Evolutionary conservation across 495 filamentous ascomycete species (phyloP).

Genomic region (Friedmanniomyces simplex): DNA sequence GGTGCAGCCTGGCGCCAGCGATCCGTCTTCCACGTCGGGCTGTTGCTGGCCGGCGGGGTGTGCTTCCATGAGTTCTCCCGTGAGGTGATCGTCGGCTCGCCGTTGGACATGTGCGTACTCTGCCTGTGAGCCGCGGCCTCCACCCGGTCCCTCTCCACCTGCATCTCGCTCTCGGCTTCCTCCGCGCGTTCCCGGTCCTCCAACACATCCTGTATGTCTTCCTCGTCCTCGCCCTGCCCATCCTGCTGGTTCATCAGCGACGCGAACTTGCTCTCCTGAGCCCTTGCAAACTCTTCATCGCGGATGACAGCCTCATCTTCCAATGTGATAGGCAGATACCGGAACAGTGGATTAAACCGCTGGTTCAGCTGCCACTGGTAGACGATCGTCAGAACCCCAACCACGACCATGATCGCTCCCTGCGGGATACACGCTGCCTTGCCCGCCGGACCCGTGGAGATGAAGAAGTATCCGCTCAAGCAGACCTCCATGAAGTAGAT

Average conservation of each 20-base stretch:
- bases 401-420: constrained; percentile 80
- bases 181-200: constrained; percentile 32
- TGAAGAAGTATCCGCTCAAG: constrained; percentile 83
- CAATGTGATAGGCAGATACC: constrained; percentile 86
- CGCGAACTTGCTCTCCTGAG: constrained; percentile 47
- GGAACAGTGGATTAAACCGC: constrained; percentile 78
- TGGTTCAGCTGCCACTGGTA: constrained; percentile 75
- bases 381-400: constrained; percentile 56
- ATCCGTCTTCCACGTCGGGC: constrained; percentile 34
- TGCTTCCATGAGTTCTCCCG: neutral
- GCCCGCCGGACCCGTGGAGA: constrained; percentile 54
- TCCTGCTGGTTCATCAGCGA: constrained; percentile 40
- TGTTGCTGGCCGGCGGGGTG: constrained; percentile 11
- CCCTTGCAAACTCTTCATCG: constrained; percentile 76
- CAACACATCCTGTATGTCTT: constrained; percentile 37
- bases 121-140: neutral
- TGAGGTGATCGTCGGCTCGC: neutral
- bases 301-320: constrained; percentile 87
- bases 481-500: constrained; percentile 92
- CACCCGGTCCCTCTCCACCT: constrained; percentile 47
- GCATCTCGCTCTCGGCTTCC: constrained; percentile 36
- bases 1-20: constrained; percentile 4
- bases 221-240: constrained; percentile 31
- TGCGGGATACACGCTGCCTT: constrained; percentile 62
- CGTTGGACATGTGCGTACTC: neutral